Evolutionary conservation across 768 basidiomycete genomes (phyloP), one percentile per base, ranked within the genome.

Genomic region (Russula lepida): DNA sequence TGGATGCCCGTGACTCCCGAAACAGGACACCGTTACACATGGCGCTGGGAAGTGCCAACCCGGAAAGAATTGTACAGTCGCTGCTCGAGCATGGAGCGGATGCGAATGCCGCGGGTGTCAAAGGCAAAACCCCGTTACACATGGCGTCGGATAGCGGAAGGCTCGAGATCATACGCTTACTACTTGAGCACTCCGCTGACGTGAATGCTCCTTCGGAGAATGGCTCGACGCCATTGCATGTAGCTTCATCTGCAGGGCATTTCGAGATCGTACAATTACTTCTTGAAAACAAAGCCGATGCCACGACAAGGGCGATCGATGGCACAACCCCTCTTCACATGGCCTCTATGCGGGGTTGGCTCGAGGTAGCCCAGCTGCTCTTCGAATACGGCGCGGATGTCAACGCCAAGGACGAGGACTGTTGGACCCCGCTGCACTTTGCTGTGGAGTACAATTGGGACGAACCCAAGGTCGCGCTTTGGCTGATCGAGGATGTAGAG

Each of bases 61-160:
- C 46, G 33, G 56, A 37, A 4, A 17, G 21, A 32, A 28, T 46
- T n/a, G 28, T 46, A 3, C 54, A 46, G 28, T n/a, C 37, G 30
- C 33, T 58, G n/a, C 56, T 58, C 33, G 32, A 58, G n/a, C 56
- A 50, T 33, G 33, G 17, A 19, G 47, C 47, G 7, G 33, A 58
- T 37, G 32, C 27, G 23, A 50, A 58, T 28, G 47, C 35, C 23
- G 28, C 23, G 27, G 25, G 9, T 11, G 17, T 6, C 4, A 13
- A 46, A 4, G 30, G 30, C 12, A 28, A 4, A n/a, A 56, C 54
- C 0, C 41, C 30, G 21, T 46, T 56, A 44, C 54, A 56, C 43
- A 33, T 56, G 56, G 56, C 56, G n/a, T 47, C 56, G 19, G 41
- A 8, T 15, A 54, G 23, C 17, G 52, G 52, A 11, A 37, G 27